phyloP scores from a whole-genome alignment of 257 asterid genomes.

The Solanum acaule region DNA sequence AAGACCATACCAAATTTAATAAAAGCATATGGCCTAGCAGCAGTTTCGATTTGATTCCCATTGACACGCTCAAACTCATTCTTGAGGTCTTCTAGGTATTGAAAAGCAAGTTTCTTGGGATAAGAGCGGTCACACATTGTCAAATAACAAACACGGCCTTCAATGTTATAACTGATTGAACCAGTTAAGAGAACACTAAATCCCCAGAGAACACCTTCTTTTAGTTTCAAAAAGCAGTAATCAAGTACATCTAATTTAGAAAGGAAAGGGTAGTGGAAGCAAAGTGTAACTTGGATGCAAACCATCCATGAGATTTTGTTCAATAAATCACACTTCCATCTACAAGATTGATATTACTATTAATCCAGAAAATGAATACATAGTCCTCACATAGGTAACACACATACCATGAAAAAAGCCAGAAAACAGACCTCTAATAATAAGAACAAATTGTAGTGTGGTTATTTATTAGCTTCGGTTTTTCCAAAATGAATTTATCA shows the following conservation, averaged over 20 bases:
- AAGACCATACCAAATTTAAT: constrained; percentile 71
- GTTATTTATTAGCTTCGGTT: not conserved
- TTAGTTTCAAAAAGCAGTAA: not conserved
- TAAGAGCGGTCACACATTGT: constrained; percentile 94
- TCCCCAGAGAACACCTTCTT: not conserved
- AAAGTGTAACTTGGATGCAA: not conserved
- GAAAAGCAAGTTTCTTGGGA: constrained; percentile 92
- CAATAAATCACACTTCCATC: not conserved
- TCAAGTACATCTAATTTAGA: not conserved
- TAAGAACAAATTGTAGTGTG: not conserved
- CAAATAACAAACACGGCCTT: constrained; percentile 93
- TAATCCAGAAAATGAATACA: not conserved
- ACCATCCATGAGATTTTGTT: not conserved
- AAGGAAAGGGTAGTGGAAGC: not conserved
- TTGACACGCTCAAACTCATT: constrained; percentile 85
- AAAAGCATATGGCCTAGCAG: constrained; percentile 97
- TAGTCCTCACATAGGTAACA: not conserved
- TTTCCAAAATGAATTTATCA: not conserved
- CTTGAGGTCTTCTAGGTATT: constrained; percentile 92
- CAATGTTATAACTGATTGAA: constrained; percentile 64
- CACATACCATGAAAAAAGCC: not conserved
- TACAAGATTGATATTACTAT: not conserved
- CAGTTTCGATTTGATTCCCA: constrained; percentile 91
- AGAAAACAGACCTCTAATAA: not conserved
- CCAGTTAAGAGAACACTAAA: constrained; percentile 38